Evolutionary conservation across 2,329 filamentous ascomycete genomes (phyloP).

Genomic region (Colletotrichum cuscutae): DNA sequence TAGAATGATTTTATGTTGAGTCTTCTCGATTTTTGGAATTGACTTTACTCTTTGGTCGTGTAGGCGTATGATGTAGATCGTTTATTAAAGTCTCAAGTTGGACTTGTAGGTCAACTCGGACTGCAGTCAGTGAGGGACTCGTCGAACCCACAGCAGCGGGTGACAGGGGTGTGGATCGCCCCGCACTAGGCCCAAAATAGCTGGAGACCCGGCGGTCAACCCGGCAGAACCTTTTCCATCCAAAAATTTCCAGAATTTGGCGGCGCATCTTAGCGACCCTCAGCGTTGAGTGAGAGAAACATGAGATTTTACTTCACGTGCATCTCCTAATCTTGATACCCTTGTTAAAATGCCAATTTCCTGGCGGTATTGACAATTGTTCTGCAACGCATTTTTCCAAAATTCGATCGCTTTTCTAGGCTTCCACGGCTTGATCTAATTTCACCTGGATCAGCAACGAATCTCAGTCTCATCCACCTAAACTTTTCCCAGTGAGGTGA

Average conservation of each 20-base stretch:
- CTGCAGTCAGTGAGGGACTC: slow-evolving; percentile 21
- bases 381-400: background rate
- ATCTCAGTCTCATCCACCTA: background rate
- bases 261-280: slow-evolving; percentile 21
- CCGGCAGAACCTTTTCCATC: slow-evolving; percentile 47
- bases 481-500: background rate
- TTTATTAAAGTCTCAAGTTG: background rate
- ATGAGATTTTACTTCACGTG: background rate
- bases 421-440: background rate
- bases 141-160: background rate
- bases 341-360: background rate
- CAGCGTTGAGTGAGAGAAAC: background rate
- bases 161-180: slow-evolving; percentile 37
- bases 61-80: background rate
- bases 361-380: background rate
- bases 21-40: background rate
- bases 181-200: slow-evolving; percentile 48
- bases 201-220: slow-evolving; percentile 46
- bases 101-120: background rate
- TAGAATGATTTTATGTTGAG: background rate
- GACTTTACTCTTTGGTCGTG: background rate
- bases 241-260: slow-evolving; percentile 47
- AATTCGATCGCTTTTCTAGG: background rate
- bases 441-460: background rate
- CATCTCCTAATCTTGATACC: slow-evolving; percentile 19